A percentile compares a stretch with the other conserved stretches of the same genome.
Conservation (phyloP, 257 asterid genomes). For the Petunia axillaris region DNA sequence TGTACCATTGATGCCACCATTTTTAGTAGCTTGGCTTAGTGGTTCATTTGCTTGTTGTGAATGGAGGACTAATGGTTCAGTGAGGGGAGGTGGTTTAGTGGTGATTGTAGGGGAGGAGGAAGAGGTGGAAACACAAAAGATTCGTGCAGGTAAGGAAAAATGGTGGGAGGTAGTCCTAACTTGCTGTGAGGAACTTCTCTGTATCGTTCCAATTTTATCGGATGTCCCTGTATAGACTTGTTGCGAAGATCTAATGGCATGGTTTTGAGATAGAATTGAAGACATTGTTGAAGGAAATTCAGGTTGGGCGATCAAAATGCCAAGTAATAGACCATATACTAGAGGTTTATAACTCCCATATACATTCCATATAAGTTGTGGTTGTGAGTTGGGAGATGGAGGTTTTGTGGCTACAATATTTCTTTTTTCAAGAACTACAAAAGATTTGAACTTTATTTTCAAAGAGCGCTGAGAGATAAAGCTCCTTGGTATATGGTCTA, state of each 20-base stretch:
- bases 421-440: no score
- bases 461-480: no score
- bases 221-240: not conserved
- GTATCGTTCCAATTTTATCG: not conserved
- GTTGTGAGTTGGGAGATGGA: slow-evolving; percentile 10
- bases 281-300: slow-evolving; percentile 32
- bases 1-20: not conserved
- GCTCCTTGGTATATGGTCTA: not conserved
- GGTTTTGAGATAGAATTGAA: slow-evolving; percentile 33
- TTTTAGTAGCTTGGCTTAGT: not conserved
- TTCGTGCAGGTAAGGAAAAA: not conserved
- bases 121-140: slow-evolving; percentile 35
- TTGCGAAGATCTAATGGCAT: slow-evolving; percentile 21
- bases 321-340: not conserved
- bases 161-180: not conserved
- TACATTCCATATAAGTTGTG: not conserved
- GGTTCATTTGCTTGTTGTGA: not conserved
- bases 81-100: slow-evolving; percentile 17
- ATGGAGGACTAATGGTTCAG: slow-evolving; percentile 22
- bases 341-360: not conserved
- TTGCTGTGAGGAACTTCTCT: not conserved
- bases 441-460: not conserved
- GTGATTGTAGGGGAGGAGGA: slow-evolving; percentile 23
- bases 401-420: not conserved
- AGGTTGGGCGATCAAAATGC: not conserved